Conservation (phyloP, 2,329 filamentous ascomycete species). For the Cercospora nicotianae region DNA sequence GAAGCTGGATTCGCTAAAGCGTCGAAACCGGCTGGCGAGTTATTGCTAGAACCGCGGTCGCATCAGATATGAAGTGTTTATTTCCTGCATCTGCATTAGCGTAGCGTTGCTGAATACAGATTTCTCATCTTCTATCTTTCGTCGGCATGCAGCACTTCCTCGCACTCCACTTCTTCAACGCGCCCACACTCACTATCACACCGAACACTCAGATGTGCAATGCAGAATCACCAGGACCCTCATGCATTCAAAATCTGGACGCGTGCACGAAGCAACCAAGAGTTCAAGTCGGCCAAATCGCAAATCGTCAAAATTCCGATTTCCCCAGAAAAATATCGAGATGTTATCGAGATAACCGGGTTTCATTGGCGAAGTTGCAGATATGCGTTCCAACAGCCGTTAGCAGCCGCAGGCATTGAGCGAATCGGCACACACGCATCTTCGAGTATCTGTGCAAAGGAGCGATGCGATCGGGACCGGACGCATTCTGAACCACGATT, state of each 20-base stretch:
- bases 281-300: background rate
- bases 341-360: background rate
- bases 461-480: background rate
- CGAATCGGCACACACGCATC: slow-evolving; percentile 2
- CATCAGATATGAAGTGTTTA: background rate
- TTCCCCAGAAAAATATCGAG: background rate
- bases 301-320: background rate
- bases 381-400: slow-evolving; percentile 28
- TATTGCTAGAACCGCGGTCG: slow-evolving; percentile 54
- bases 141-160: background rate
- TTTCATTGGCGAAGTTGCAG: slow-evolving; percentile 12
- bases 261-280: background rate
- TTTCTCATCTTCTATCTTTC: background rate
- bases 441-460: slow-evolving; percentile 1
- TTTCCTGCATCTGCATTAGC: background rate
- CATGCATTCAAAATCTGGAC: background rate
- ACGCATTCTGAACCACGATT: background rate
- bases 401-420: slow-evolving; percentile 30
- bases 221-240: background rate
- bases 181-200: no score
- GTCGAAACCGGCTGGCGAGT: slow-evolving; percentile 48
- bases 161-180: background rate
- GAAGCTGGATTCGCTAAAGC: slow-evolving; percentile 61
- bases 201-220: background rate
- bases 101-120: background rate